These are phyloP conservation scores for Cercospora berteroae DNA, from an alignment of 2,329 filamentous ascomycete genomes.

Conservation along the genomic window DNA sequence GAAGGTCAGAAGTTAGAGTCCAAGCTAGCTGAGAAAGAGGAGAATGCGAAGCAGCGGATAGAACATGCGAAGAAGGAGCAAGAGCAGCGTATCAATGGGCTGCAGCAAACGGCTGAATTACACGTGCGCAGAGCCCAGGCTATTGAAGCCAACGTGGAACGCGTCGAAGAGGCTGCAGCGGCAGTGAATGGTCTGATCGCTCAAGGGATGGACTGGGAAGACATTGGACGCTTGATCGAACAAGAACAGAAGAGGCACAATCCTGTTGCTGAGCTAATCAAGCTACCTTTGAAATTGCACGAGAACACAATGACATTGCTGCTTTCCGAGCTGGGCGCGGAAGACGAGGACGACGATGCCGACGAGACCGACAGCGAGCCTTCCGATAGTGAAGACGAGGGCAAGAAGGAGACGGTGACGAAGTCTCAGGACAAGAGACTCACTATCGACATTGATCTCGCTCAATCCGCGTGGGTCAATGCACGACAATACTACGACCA, in stretches of 20 bases:
- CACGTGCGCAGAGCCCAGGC: slow-evolving; percentile 87
- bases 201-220: slow-evolving; percentile 96
- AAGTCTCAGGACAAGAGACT: slow-evolving; percentile 51
- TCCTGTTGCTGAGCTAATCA: slow-evolving; percentile 81
- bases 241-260: slow-evolving; percentile 79
- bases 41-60: slow-evolving; percentile 76
- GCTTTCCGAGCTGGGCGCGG: slow-evolving; percentile 67
- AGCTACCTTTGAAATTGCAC: slow-evolving; percentile 81
- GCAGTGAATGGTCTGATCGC: slow-evolving; percentile 88
- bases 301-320: slow-evolving; percentile 83
- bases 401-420: slow-evolving; percentile 41
- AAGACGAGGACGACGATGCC: slow-evolving; percentile 57
- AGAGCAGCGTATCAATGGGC: slow-evolving; percentile 74
- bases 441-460: slow-evolving; percentile 79
- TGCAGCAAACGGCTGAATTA: slow-evolving; percentile 76
- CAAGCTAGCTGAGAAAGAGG: slow-evolving; percentile 75
- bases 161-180: slow-evolving; percentile 88
- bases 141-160: slow-evolving; percentile 84
- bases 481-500: slow-evolving; percentile 90
- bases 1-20: slow-evolving; percentile 92
- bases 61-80: slow-evolving; percentile 84
- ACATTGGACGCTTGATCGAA: slow-evolving; percentile 84
- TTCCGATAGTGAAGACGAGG: slow-evolving; percentile 60
- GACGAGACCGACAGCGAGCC: slow-evolving; percentile 66
- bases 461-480: slow-evolving; percentile 80